Conservation (phyloP, 2,329 filamentous ascomycete genomes). For the Lasiodiplodia theobromae region DNA sequence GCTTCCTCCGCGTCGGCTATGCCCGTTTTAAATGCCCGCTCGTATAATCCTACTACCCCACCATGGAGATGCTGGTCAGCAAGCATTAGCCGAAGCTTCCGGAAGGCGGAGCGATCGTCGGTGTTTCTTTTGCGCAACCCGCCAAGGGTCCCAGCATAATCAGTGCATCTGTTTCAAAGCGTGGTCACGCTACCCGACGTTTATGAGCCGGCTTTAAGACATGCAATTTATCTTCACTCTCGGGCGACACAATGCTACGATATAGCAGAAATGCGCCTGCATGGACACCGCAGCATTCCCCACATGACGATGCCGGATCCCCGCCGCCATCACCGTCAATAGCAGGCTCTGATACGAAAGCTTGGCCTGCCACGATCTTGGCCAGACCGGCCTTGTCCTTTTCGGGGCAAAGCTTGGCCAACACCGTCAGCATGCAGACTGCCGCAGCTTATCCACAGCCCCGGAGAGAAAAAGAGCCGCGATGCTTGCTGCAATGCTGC, state of each 20-base stretch:
- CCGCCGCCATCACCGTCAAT: conserved; percentile 21
- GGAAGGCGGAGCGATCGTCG: not conserved
- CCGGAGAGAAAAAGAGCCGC: conserved; percentile 12
- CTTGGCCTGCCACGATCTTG: not conserved
- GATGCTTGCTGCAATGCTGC: not conserved
- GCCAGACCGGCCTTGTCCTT: conserved; percentile 1
- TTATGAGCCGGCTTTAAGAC: not conserved
- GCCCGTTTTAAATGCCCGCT: not conserved
- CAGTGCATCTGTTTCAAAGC: not conserved
- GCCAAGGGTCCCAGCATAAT: not conserved
- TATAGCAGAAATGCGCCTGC: not conserved
- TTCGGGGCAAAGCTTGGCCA: conserved; percentile 1
- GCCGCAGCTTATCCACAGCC: not conserved
- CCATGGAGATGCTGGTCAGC: not conserved
- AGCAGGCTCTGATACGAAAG: conserved; percentile 6
- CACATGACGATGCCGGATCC: conserved; percentile 19
- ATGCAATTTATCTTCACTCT: not conserved
- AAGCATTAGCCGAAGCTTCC: not conserved
- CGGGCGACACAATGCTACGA: not conserved
- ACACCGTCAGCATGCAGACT: conserved; percentile 16
- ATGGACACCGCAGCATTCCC: conserved; percentile 1
- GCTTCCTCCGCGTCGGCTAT: not conserved
- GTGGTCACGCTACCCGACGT: not conserved
- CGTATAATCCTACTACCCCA: conserved; percentile 9
- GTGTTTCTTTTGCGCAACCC: not conserved